These are phyloP conservation scores for Thelonectria blattea DNA, from an alignment of 2,329 filamentous ascomycete genomes.

Conservation along the genomic window DNA sequence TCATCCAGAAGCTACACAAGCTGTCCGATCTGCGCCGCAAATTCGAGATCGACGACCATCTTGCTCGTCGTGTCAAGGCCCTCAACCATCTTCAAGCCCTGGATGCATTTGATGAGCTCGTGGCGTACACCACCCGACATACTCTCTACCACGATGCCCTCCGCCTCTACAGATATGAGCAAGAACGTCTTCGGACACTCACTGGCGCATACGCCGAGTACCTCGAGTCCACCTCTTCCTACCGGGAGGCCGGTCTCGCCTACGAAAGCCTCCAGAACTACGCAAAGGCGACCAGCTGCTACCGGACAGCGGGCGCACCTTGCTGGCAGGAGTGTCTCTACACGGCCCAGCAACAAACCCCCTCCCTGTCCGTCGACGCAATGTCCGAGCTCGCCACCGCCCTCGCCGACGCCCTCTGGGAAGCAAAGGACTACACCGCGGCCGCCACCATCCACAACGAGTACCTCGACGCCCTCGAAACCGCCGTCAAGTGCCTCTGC, in stretches of 20 bases:
- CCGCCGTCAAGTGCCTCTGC: slow-evolving; percentile 79
- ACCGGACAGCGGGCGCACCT: slow-evolving; percentile 75
- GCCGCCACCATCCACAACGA: slow-evolving; percentile 83
- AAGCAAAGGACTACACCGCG: slow-evolving; percentile 81
- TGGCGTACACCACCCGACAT: slow-evolving; percentile 79
- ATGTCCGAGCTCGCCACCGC: slow-evolving; percentile 72
- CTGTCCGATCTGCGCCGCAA: slow-evolving; percentile 73
- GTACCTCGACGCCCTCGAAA: slow-evolving; percentile 75
- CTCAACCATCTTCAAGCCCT: slow-evolving; percentile 76
- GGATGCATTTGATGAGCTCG: slow-evolving; percentile 77
- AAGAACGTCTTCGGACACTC: slow-evolving; percentile 67
- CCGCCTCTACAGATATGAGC: slow-evolving; percentile 82
- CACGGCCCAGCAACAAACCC: slow-evolving; percentile 70
- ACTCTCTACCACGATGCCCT: slow-evolving; percentile 79
- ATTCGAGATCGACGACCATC: slow-evolving; percentile 88
- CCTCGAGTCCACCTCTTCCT: slow-evolving; percentile 75
- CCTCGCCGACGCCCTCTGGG: slow-evolving; percentile 79
- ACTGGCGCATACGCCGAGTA: slow-evolving; percentile 81
- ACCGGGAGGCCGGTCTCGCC: slow-evolving; percentile 86
- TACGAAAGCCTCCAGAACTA: slow-evolving; percentile 87
- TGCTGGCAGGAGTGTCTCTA: slow-evolving; percentile 93
- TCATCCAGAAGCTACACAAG: slow-evolving; percentile 84
- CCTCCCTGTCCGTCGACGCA: slow-evolving; percentile 64
- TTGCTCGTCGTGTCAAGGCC: slow-evolving; percentile 78
- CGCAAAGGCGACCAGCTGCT: slow-evolving; percentile 77